A percentile compares a stretch with the other conserved stretches of the same genome.
Conservation (phyloP, 2,329 filamentous ascomycete species). For the Ophiocordyceps sinensis region DNA sequence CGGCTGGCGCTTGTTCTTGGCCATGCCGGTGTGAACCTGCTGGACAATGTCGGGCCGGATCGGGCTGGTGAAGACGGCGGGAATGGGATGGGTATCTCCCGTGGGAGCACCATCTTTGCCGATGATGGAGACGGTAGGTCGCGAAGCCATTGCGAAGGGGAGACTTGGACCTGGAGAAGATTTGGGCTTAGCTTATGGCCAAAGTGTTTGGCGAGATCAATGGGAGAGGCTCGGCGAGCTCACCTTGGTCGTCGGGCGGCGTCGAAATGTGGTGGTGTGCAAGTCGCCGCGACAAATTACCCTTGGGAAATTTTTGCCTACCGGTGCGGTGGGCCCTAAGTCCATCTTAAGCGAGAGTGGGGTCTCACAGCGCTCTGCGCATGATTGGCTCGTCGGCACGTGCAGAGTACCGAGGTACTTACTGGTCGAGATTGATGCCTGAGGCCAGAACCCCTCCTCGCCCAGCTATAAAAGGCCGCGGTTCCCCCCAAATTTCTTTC, state of each 20-base stretch:
- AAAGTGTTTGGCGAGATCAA: not conserved
- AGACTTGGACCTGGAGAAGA: conserved; percentile 19
- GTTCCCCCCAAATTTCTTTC: conserved; percentile 14
- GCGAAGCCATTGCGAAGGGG: conserved; percentile 66
- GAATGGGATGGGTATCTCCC: conserved; percentile 80
- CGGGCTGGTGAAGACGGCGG: conserved; percentile 90
- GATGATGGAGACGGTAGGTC: conserved; percentile 96
- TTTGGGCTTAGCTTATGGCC: not conserved
- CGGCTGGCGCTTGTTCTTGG: conserved; percentile 99
- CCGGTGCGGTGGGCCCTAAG: conserved; percentile 25
- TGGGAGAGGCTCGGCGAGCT: conserved; percentile 4
- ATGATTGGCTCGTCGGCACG: conserved; percentile 5
- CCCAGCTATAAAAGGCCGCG: conserved; percentile 18
- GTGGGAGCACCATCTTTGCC: conserved; percentile 88
- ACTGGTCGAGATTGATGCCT: not conserved
- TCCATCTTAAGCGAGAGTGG: conserved; percentile 14
- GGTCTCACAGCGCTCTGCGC: conserved; percentile 4
- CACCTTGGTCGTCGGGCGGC: conserved; percentile 27
- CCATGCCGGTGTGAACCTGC: conserved; percentile 97
- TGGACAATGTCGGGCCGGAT: conserved; percentile 99
- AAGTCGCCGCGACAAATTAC: conserved; percentile 22
- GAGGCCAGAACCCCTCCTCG: not conserved
- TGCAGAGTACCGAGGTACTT: not conserved
- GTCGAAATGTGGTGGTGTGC: conserved; percentile 22
- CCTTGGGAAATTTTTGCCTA: conserved; percentile 16